phyloP scores from a whole-genome alignment of 306 rosid genomes.

The Rosa persica region DNA sequence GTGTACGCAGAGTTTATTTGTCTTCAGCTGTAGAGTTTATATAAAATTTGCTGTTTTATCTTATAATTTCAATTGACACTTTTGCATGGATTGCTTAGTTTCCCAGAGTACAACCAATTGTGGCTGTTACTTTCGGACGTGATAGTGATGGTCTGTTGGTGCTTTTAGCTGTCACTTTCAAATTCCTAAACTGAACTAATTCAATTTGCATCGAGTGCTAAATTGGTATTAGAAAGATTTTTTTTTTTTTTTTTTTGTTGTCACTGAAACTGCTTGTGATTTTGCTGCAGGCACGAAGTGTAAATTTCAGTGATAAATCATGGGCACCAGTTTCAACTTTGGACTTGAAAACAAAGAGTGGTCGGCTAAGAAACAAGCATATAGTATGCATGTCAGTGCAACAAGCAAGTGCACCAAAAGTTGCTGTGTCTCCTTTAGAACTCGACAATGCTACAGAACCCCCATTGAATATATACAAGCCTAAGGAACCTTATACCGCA shows the following conservation, averaged over 20 bases:
- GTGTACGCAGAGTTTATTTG: neutral
- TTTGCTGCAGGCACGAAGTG: slow-evolving; percentile 47
- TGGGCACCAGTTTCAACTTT: slow-evolving; percentile 47
- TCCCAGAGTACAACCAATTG: neutral
- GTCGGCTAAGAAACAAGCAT: slow-evolving; percentile 33
- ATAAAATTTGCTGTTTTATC: neutral
- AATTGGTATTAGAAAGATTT: neutral
- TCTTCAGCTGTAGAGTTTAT: neutral
- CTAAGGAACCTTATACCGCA: slow-evolving; percentile 88
- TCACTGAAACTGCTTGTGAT: slow-evolving; percentile 21
- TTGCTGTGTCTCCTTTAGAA: slow-evolving; percentile 60
- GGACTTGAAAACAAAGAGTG: slow-evolving; percentile 51
- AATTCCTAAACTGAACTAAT: no score
- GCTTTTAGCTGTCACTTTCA: neutral
- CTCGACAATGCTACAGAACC: slow-evolving; percentile 77
- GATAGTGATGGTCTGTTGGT: neutral
- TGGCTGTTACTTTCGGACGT: neutral
- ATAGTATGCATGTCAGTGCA: slow-evolving; percentile 85
- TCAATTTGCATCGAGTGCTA: neutral
- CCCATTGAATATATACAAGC: slow-evolving; percentile 78
- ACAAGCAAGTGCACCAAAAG: slow-evolving; percentile 74
- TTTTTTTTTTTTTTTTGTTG: neutral
- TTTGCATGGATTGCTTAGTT: neutral
- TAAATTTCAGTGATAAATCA: slow-evolving; percentile 57
- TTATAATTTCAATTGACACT: neutral